phyloP scores from a whole-genome alignment of 768 basidiomycete genomes.

The Gelatoporia subvermispora region DNA sequence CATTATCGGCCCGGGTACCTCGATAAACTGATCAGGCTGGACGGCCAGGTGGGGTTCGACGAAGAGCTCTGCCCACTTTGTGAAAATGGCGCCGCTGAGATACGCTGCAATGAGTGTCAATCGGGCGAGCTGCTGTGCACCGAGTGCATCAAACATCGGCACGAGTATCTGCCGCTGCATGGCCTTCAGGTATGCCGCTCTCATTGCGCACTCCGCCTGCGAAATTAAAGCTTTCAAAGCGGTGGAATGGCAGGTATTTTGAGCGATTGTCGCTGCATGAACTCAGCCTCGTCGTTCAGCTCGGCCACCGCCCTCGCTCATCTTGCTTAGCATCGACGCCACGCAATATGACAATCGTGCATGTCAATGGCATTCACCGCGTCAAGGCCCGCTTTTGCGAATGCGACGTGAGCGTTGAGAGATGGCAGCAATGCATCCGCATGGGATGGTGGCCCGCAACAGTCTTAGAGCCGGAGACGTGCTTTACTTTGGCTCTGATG shows the following conservation, averaged over 20 bases:
- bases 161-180: no score
- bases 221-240: no score
- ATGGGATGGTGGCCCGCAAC: conserved; percentile 28
- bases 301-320: conserved; percentile 18
- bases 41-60: no score
- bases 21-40: no score
- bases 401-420: conserved; percentile 7
- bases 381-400: conserved; percentile 21
- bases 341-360: conserved; percentile 14
- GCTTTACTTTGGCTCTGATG: conserved; percentile 25
- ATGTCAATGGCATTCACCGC: conserved; percentile 21
- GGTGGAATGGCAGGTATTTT: neutral
- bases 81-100: no score
- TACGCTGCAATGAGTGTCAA: no score
- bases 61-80: no score
- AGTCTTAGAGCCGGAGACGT: conserved; percentile 20
- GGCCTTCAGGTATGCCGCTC: no score
- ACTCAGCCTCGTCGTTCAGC: conserved; percentile 19
- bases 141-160: no score
- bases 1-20: no score
- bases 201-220: no score
- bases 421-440: conserved; percentile 25
- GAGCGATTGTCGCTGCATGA: conserved; percentile 3
- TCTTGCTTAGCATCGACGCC: conserved; percentile 4
- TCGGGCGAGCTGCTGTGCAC: no score